Conservation (phyloP, 768 basidiomycete genomes). For the Guyanaporus albipodus region DNA sequence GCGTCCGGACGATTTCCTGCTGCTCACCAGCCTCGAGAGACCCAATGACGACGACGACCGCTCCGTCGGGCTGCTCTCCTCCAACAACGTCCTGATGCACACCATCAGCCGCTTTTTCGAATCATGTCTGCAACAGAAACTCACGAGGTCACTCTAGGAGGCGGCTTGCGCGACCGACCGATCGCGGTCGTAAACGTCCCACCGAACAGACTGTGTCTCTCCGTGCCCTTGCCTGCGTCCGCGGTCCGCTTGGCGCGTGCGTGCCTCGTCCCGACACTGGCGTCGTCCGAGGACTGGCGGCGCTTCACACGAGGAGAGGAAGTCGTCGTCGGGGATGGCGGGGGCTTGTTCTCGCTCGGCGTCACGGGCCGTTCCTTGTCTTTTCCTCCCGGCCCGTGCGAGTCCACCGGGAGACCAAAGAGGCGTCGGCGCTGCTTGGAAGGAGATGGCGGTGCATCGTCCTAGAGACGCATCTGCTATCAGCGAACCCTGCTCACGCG, state of each 20-base stretch:
- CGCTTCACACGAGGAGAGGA: conserved; percentile 20
- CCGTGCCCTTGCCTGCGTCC: conserved; percentile 44
- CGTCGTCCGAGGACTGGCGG: conserved; percentile 25
- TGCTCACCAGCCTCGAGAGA: conserved; percentile 44
- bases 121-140: conserved; percentile 21
- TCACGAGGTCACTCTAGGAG: conserved; percentile 67
- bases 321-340: conserved; percentile 20
- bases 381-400: conserved; percentile 22
- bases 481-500: neutral
- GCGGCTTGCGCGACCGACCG: conserved; percentile 73
- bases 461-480: conserved; percentile 33
- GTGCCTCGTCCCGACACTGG: conserved; percentile 29
- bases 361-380: conserved; percentile 36
- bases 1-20: conserved; percentile 42
- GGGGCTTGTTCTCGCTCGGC: conserved; percentile 26
- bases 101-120: neutral
- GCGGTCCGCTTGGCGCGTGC: conserved; percentile 47
- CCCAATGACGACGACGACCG: conserved; percentile 45
- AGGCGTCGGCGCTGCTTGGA: conserved; percentile 44
- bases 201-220: conserved; percentile 83
- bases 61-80: conserved; percentile 36
- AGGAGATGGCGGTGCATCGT: conserved; percentile 41
- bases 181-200: conserved; percentile 55
- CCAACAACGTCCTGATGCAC: conserved; percentile 28
- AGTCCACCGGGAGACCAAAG: conserved; percentile 56